Evolutionary conservation across 805 yeast genomes (phyloP).

Genomic region (Saturnispora diversa): DNA sequence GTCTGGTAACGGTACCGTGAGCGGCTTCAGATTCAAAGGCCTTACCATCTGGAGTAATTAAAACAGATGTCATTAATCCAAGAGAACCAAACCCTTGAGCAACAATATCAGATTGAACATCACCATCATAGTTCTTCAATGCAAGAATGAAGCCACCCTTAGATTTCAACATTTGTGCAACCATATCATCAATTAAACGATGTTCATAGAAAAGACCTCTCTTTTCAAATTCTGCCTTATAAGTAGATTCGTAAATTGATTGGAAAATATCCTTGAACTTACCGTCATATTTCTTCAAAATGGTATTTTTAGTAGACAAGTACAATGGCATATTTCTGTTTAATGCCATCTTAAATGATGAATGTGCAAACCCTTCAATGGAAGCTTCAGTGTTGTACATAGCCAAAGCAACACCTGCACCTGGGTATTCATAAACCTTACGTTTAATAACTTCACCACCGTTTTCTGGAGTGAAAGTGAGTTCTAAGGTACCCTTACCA

Average conservation of each 20-base stretch:
- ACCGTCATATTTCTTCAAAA: conserved; percentile 75
- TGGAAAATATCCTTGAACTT: conserved; percentile 75
- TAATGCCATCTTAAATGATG: conserved; percentile 70
- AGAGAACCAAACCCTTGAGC: conserved; percentile 84
- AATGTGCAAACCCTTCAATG: conserved; percentile 68
- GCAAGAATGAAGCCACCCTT: conserved; percentile 79
- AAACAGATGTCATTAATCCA: conserved; percentile 77
- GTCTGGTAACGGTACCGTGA: conserved; percentile 84
- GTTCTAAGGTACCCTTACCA: conserved; percentile 57
- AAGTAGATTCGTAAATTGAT: conserved; percentile 50
- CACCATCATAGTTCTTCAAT: conserved; percentile 79
- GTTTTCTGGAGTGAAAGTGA: conserved; percentile 57
- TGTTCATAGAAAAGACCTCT: conserved; percentile 68
- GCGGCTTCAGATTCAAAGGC: conserved; percentile 85
- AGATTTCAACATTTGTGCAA: conserved; percentile 80
- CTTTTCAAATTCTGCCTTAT: conserved; percentile 49
- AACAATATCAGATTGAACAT: conserved; percentile 76
- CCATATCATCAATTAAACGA: conserved; percentile 81
- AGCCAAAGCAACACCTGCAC: conserved; percentile 67
- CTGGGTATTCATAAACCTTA: conserved; percentile 55
- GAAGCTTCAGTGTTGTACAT: conserved; percentile 82
- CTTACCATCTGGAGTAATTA: conserved; percentile 78
- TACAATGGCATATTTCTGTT: conserved; percentile 55
- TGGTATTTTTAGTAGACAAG: conserved; percentile 72
- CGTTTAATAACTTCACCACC: conserved; percentile 42